These are phyloP conservation scores for Monilinia laxa DNA, from an alignment of 2,329 filamentous ascomycete genomes.

Conservation along the genomic window DNA sequence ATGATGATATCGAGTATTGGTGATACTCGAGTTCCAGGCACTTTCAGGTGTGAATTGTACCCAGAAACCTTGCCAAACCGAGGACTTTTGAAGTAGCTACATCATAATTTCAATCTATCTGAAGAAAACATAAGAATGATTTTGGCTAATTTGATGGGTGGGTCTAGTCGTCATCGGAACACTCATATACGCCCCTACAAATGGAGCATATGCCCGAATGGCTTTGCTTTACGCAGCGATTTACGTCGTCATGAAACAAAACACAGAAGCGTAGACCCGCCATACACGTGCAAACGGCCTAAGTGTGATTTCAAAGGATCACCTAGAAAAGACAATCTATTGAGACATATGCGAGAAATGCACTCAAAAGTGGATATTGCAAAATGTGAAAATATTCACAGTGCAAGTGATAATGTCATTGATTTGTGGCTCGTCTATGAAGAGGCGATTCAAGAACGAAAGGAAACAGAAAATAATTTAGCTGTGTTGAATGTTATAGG, in stretches of 20 bases:
- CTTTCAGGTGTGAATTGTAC: background rate
- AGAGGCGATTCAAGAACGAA: no score
- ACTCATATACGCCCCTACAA: constrained; percentile 28
- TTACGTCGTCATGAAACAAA: constrained; percentile 28
- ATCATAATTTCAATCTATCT: background rate
- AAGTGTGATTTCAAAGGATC: no score
- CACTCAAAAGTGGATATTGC: no score
- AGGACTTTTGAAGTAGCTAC: background rate
- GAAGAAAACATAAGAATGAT: background rate
- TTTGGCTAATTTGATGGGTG: background rate
- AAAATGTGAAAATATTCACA: no score
- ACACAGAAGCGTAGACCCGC: constrained; percentile 26
- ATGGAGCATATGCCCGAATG: constrained; percentile 23
- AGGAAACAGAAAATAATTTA: no score
- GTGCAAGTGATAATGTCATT: no score
- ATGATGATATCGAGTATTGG: background rate
- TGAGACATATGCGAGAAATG: no score
- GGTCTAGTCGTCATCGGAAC: constrained; percentile 28
- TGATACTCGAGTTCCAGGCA: background rate
- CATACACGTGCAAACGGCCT: constrained; percentile 4
- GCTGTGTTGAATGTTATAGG: no score
- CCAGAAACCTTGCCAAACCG: background rate
- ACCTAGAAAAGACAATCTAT: no score
- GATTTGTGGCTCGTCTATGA: no score
- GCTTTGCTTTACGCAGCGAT: constrained; percentile 30